Evolutionary conservation across 192 early-diverging fungal genomes (phyloP), one percentile per base, ranked within the genome.

Genomic region (Backusella parvicylindrica): DNA sequence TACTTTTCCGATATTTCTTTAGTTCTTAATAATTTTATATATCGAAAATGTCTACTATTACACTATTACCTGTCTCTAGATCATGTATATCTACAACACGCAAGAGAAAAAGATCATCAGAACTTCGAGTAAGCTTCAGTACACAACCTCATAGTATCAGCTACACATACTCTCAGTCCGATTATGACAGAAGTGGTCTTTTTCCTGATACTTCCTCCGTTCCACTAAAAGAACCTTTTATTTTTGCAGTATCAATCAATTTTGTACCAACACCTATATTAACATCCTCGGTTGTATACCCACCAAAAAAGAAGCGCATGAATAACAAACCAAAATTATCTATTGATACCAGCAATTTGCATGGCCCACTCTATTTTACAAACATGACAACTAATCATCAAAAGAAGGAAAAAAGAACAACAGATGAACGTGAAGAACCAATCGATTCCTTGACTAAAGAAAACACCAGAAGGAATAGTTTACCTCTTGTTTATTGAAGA

Each of bases 101-200:
- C 21, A 70, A 70, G 23, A 70, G 68, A 70, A 70, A 70, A 26
- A 70, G 68, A 47, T 12, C 33, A 38, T 26, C 37, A 0, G 41
- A 70, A 7, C 38, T 77, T 16, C 66, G 40, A 28, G 76, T 77
- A 12, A 60, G 70, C 28, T 77, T 77, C 32, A 64, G 76, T 18
- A 60, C 76, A 23, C 68, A 60, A 43, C 76, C 76, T 23, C 49
- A 70, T 31, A 56, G 47, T 18, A 50, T 77, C 8, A 67, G 35
- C 11, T 69, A 71, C 33, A 77, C 76, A 6, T 72, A 77, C 36
- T 77, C 76, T 9, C 70, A 69, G 49, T 64, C 70, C 47, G 76
- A 77, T 31, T 77, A 77, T 66, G 70, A 77, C 31, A 53, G 76
- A 65, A 77, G 76, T 67, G 76, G 76, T 9, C 26, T 77, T 35